phyloP scores from a whole-genome alignment of 2,329 filamentous ascomycete genomes.

The Curvularia spicifera region DNA sequence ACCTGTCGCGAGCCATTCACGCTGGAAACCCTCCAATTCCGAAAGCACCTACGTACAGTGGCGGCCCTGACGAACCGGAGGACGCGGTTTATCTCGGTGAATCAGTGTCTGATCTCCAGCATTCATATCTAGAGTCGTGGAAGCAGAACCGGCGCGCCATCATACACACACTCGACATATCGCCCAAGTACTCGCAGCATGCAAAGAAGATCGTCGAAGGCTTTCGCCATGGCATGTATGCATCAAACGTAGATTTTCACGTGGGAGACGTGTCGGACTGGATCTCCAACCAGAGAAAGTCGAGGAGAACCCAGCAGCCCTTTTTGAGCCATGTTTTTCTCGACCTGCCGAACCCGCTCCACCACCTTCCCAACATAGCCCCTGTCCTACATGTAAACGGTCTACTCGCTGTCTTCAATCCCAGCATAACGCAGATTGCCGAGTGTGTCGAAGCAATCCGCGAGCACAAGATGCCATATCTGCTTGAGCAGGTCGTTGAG shows the following conservation, averaged over 20 bases:
- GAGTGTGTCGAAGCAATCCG: conserved; percentile 65
- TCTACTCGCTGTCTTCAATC: conserved; percentile 72
- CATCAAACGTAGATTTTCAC: conserved; percentile 75
- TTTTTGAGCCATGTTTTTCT: conserved; percentile 76
- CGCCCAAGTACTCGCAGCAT: conserved; percentile 65
- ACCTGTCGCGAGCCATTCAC: conserved; percentile 77
- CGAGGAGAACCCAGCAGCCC: conserved; percentile 51
- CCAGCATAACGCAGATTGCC: conserved; percentile 78
- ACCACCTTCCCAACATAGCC: conserved; percentile 58
- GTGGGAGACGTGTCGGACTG: conserved; percentile 70
- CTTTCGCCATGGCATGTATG: conserved; percentile 74
- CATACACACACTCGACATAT: conserved; percentile 76
- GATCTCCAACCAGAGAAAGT: conserved; percentile 58
- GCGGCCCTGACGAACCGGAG: conserved; percentile 29
- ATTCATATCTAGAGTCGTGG: conserved; percentile 45
- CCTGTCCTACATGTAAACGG: conserved; percentile 69
- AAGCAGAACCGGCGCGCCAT: conserved; percentile 65
- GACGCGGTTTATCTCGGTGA: conserved; percentile 44
- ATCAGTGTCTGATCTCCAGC: conserved; percentile 40
- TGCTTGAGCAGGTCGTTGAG: conserved; percentile 67
- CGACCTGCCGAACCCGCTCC: conserved; percentile 71
- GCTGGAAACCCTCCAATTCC: conserved; percentile 68
- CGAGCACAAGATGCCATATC: conserved; percentile 61
- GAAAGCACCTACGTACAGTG: conserved; percentile 22
- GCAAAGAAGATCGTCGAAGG: conserved; percentile 69